These are phyloP conservation scores for Gomphus bonarii DNA, from an alignment of 1,284 basidiomycete species.

Conservation along the genomic window DNA sequence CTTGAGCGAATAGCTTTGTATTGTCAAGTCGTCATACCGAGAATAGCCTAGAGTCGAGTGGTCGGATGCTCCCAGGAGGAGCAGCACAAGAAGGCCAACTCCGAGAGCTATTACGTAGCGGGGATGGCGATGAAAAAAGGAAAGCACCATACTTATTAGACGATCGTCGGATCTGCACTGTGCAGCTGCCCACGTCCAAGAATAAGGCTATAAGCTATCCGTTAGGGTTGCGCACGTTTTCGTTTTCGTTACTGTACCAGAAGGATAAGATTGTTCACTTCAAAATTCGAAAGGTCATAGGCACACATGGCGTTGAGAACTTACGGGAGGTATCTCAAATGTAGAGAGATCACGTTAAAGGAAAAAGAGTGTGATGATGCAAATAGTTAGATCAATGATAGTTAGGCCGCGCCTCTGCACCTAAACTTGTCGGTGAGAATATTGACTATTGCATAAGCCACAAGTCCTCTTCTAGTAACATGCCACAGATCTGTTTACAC, in stretches of 20 bases:
- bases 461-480: neutral
- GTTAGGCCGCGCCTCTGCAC: neutral
- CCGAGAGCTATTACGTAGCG: constrained; percentile 3
- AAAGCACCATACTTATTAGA: neutral
- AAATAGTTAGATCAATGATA: neutral
- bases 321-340: neutral
- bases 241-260: neutral
- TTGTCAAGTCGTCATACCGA: neutral
- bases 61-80: constrained; percentile 2
- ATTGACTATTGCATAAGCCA: neutral
- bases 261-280: neutral
- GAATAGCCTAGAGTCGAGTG: constrained; percentile 1
- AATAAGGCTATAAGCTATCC: neutral
- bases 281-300: neutral
- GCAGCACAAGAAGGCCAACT: neutral
- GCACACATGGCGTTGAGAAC: neutral
- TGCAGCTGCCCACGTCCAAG: neutral
- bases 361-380: neutral
- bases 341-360: no score
- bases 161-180: neutral
- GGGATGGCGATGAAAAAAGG: constrained; percentile 7
- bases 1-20: neutral
- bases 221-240: neutral
- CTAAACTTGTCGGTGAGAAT: no score
- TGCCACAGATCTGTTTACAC: no score